Evolutionary conservation across 2,329 filamentous ascomycete genomes (phyloP).

Genomic region (Phyllosticta paracitricarpa): DNA sequence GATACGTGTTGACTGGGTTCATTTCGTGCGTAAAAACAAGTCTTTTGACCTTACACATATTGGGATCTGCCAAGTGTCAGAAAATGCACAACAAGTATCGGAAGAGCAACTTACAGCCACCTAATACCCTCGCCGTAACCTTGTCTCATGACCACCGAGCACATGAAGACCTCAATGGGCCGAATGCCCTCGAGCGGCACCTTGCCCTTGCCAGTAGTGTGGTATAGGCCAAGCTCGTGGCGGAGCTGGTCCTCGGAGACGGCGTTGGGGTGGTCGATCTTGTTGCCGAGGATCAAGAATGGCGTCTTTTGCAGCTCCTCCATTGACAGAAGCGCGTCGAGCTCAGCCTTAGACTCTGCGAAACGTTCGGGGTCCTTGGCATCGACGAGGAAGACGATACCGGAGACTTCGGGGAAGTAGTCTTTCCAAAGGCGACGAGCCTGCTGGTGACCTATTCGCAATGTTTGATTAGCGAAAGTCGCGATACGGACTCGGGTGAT

Average conservation of each 20-base stretch:
- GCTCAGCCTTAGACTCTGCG: conserved; percentile 87
- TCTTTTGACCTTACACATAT: not conserved
- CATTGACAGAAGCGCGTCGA: conserved; percentile 88
- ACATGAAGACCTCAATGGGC: conserved; percentile 95
- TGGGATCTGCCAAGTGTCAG: not conserved
- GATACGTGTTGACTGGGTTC: not conserved
- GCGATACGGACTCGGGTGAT: not conserved
- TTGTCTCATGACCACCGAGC: conserved; percentile 96
- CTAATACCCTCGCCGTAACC: conserved; percentile 45
- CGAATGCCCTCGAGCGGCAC: conserved; percentile 84
- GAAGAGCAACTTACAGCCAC: conserved; percentile 21
- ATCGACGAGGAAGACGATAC: conserved; percentile 96
- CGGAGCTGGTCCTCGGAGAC: conserved; percentile 92
- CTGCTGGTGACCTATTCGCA: conserved; percentile 22
- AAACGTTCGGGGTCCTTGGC: conserved; percentile 96
- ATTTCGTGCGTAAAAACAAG: not conserved
- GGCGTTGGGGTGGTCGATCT: conserved; percentile 96
- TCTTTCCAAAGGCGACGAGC: conserved; percentile 31
- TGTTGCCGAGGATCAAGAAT: conserved; percentile 94
- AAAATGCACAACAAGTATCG: not conserved
- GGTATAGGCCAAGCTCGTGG: conserved; percentile 84
- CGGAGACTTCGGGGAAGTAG: conserved; percentile 37
- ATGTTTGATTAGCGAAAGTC: not conserved
- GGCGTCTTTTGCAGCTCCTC: conserved; percentile 93
- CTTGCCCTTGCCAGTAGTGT: conserved; percentile 95